A percentile compares a stretch with the other conserved stretches of the same genome.
phyloP scores from a whole-genome alignment of 2,329 filamentous ascomycete species.

The Dactylonectria estremocensis region DNA sequence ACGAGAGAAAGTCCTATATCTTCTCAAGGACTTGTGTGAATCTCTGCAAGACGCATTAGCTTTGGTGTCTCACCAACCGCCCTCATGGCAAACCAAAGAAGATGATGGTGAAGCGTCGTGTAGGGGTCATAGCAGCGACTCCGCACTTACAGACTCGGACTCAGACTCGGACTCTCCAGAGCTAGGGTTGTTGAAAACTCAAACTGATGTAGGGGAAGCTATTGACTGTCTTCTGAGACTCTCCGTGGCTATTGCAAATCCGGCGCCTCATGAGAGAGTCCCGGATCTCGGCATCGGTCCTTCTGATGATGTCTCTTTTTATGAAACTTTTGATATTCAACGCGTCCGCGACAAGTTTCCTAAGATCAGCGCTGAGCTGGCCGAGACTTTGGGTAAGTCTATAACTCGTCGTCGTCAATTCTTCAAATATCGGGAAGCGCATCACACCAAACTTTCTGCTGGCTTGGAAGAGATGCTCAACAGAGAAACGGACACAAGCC shows the following conservation, averaged over 20 bases:
- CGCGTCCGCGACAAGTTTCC: conserved; percentile 54
- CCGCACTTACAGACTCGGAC: neutral
- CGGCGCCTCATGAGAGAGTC: conserved; percentile 54
- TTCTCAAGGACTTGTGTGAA: conserved; percentile 40
- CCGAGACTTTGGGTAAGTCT: conserved; percentile 49
- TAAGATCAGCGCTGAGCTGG: conserved; percentile 21
- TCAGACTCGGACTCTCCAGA: neutral
- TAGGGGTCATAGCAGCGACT: neutral
- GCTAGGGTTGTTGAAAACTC: conserved; percentile 37
- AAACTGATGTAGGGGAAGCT: conserved; percentile 41
- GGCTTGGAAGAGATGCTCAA: conserved; percentile 39
- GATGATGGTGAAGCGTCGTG: conserved; percentile 4
- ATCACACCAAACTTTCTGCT: conserved; percentile 51
- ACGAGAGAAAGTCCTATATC: conserved; percentile 36
- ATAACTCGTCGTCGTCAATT: conserved; percentile 55
- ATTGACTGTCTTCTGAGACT: conserved; percentile 54
- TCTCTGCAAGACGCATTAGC: conserved; percentile 16
- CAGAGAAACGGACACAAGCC: conserved; percentile 21
- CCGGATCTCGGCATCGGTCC: conserved; percentile 17
- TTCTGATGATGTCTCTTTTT: conserved; percentile 40
- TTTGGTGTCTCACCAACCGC: rapidly evolving
- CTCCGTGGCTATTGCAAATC: conserved; percentile 55
- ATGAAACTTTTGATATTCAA: conserved; percentile 47
- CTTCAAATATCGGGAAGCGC: conserved; percentile 55
- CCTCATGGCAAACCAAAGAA: neutral